Conservation (phyloP, 78 protist species). For the Dictyostelium brefeldianum region DNA sequence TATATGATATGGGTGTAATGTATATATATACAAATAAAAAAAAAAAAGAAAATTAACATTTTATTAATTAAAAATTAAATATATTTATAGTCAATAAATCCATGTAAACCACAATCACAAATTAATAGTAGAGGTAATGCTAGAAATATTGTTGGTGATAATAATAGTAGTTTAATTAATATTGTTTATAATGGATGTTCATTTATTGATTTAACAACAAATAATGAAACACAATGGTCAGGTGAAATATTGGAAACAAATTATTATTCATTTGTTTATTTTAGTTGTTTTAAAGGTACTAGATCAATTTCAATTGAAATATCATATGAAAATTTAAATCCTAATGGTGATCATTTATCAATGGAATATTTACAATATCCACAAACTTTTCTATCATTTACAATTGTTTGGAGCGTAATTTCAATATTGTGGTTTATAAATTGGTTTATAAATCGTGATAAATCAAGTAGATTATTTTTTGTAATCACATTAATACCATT, state of each 20-base stretch:
- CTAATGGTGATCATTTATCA: slow-evolving; percentile 36
- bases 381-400: neutral
- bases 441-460: slow-evolving; percentile 18
- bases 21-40: neutral
- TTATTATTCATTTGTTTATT: neutral
- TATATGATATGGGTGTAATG: neutral
- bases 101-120: neutral
- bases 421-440: slow-evolving; percentile 14
- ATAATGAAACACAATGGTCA: neutral
- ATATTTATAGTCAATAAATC: neutral
- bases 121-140: neutral
- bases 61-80: too few species aligned
- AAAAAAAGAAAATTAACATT: too few species aligned
- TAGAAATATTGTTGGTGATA: neutral
- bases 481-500: slow-evolving; percentile 45
- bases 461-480: slow-evolving; percentile 19
- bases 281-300: neutral
- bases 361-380: slow-evolving; percentile 18
- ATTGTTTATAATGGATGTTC: neutral
- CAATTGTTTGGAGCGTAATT: slow-evolving; percentile 14
- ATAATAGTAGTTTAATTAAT: neutral
- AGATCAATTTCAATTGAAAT: neutral
- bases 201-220: neutral
- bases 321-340: slow-evolving; percentile 22
- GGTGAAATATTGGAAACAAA: neutral